phyloP scores from a whole-genome alignment of 2,329 filamentous ascomycete species.

The Penicillium olsonii region DNA sequence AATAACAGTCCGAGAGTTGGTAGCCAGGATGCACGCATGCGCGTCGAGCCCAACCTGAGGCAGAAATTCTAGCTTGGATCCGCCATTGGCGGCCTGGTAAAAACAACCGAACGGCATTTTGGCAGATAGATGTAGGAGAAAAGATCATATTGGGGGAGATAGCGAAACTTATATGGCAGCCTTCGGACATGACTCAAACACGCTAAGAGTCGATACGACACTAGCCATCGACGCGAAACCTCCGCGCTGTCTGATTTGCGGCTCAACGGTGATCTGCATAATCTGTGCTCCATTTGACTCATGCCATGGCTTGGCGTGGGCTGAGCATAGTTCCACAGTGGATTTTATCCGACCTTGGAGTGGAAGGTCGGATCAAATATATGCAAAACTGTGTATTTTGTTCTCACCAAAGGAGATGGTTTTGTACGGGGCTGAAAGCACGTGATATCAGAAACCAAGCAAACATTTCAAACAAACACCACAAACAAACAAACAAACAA shows the following conservation, averaged over 20 bases:
- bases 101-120: constrained; percentile 2
- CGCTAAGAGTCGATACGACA: neutral
- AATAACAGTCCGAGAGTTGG: constrained; percentile 4
- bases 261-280: neutral
- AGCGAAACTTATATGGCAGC: neutral
- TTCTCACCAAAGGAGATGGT: too few species aligned
- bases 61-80: neutral
- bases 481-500: too few species aligned
- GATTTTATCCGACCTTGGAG: too few species aligned
- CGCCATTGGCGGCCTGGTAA: neutral
- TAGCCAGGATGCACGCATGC: constrained; percentile 4
- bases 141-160: neutral
- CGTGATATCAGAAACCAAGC: too few species aligned
- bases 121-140: neutral
- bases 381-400: too few species aligned
- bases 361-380: too few species aligned
- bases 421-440: too few species aligned
- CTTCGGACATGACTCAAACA: neutral
- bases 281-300: neutral
- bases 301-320: neutral
- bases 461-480: too few species aligned
- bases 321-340: too few species aligned
- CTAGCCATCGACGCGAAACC: too few species aligned
- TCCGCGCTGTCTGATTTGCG: neutral
- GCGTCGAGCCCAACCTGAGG: constrained; percentile 9